phyloP scores from a whole-genome alignment of 148 eudicot genomes.

The Oxyria digyna region DNA sequence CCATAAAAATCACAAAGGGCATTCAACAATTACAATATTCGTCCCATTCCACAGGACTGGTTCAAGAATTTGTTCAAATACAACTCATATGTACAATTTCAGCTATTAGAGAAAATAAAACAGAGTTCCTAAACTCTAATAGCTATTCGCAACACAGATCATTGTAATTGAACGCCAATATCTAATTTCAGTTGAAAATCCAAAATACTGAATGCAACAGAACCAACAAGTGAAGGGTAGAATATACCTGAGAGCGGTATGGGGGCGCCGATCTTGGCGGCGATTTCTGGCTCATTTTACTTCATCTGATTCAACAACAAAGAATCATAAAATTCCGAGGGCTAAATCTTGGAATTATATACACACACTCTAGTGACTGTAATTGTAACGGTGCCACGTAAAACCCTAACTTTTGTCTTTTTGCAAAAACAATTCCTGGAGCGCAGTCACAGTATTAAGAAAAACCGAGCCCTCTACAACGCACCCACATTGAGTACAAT shows the following conservation, averaged over 20 bases:
- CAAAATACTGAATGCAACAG: not conserved
- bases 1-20: not conserved
- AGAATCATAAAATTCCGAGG: not conserved
- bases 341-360: not conserved
- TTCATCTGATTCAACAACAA: not conserved
- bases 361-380: not conserved
- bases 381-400: not conserved
- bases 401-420: not conserved
- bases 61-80: not conserved
- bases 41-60: not conserved
- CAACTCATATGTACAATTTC: not conserved
- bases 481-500: not conserved
- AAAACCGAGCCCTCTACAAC: not conserved
- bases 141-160: not conserved
- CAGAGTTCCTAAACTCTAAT: conserved; percentile 3
- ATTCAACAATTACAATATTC: not conserved
- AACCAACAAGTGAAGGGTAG: not conserved
- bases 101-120: not conserved
- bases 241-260: not conserved
- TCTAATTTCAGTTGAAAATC: not conserved
- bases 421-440: no score
- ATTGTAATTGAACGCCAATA: not conserved
- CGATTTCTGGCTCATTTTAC: not conserved
- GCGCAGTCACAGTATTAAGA: no score
- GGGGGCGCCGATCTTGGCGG: not conserved